These are phyloP conservation scores for Scheffersomyces segobiensis DNA, from an alignment of 1,139 yeast genomes.

Conservation along the genomic window DNA sequence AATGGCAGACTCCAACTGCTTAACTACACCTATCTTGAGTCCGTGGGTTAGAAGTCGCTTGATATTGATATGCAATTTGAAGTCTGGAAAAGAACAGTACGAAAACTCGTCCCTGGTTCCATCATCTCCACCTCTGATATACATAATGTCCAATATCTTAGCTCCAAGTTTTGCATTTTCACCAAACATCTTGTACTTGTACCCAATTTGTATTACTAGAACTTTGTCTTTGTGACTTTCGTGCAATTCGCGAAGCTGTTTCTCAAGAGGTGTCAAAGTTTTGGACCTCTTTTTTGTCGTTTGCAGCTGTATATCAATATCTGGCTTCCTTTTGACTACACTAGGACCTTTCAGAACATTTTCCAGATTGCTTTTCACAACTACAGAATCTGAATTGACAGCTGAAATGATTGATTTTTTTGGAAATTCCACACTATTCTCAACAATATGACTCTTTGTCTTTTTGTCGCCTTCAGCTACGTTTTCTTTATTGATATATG, in stretches of 20 bases:
- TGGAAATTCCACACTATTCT: neutral
- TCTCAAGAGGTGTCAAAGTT: conserved; percentile 70
- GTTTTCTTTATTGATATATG: neutral
- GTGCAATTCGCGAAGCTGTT: conserved; percentile 71
- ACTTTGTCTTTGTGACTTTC: conserved; percentile 60
- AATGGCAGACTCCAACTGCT: conserved; percentile 82
- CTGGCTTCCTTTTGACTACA: neutral
- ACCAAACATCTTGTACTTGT: conserved; percentile 84
- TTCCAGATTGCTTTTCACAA: neutral
- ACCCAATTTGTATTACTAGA: conserved; percentile 84
- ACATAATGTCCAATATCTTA: conserved; percentile 64
- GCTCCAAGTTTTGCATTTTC: conserved; percentile 77
- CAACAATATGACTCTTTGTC: neutral
- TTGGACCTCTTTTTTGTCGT: conserved; percentile 9
- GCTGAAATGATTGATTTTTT: neutral
- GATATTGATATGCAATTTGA: conserved; percentile 69
- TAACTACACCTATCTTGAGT: conserved; percentile 80
- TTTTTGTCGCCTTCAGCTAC: neutral
- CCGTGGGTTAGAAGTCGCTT: conserved; percentile 65
- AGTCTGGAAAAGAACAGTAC: conserved; percentile 83
- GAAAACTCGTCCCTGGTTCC: conserved; percentile 60
- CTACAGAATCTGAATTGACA: neutral
- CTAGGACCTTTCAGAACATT: neutral
- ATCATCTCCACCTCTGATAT: conserved; percentile 63
- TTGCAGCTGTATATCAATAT: neutral